phyloP scores from a whole-genome alignment of 371 early-diverging fungal species.

The Haplosporangium sp. region DNA sequence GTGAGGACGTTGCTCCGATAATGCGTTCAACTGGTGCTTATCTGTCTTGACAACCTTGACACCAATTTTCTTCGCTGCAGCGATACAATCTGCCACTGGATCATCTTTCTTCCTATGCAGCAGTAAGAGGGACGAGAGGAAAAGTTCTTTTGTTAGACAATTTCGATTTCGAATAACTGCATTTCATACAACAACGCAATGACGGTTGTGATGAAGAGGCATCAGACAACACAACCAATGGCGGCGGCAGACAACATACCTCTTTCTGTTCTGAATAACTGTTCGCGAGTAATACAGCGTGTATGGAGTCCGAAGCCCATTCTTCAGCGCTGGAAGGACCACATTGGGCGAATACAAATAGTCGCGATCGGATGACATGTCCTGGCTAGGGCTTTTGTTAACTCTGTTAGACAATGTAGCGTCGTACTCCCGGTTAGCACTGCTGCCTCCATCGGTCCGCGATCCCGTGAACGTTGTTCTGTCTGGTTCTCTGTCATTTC shows the following conservation, averaged over 20 bases:
- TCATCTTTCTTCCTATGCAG: conserved; percentile 18
- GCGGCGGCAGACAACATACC: conserved; percentile 9
- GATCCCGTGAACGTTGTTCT: neutral
- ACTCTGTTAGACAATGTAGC: neutral
- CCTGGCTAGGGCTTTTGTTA: neutral
- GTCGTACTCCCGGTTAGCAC: conserved; percentile 6
- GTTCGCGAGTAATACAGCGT: conserved; percentile 29
- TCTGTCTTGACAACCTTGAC: conserved; percentile 19
- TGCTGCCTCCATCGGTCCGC: neutral
- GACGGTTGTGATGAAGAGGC: neutral
- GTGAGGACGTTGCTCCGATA: conserved; percentile 46
- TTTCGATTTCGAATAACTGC: too few species aligned
- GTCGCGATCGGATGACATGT: conserved; percentile 19
- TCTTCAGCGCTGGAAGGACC: conserved; percentile 32
- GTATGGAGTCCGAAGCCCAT: conserved; percentile 18
- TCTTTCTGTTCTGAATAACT: conserved; percentile 35
- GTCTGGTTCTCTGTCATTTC: neutral
- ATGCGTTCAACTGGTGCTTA: conserved; percentile 35
- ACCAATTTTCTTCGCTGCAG: conserved; percentile 2
- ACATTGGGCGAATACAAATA: conserved; percentile 51
- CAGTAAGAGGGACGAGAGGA: neutral
- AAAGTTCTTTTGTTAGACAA: too few species aligned
- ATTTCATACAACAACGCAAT: too few species aligned
- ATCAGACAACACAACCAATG: neutral
- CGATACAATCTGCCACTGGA: conserved; percentile 33